Evolutionary conservation across 768 basidiomycete genomes (phyloP).

Genomic region (Baorangia bicolor): DNA sequence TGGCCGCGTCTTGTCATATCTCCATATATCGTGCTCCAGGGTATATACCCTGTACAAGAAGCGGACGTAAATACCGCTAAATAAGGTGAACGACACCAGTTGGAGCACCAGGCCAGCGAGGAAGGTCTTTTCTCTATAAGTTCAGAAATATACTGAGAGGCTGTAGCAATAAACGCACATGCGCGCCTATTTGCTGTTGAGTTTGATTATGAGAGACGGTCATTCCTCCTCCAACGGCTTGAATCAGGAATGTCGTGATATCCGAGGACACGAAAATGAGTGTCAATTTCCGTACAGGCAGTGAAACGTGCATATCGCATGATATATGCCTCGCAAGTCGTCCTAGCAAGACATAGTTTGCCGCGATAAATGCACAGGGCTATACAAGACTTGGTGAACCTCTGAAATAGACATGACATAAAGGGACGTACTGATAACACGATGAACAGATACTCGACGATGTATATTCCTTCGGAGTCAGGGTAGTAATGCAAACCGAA

Average conservation of each 20-base stretch:
- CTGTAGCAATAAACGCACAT: constrained; percentile 28
- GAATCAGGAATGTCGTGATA: constrained; percentile 63
- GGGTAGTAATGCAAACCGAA: constrained; percentile 55
- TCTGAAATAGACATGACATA: constrained; percentile 4
- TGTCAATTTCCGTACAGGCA: constrained; percentile 51
- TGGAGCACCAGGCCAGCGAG: constrained; percentile 58
- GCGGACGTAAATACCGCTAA: constrained; percentile 44
- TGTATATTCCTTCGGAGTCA: constrained; percentile 52
- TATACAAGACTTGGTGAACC: constrained; percentile 17
- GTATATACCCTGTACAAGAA: constrained; percentile 51
- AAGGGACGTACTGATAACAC: constrained; percentile 47
- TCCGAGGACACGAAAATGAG: constrained; percentile 61
- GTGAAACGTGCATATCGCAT: constrained; percentile 46
- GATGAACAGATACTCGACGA: constrained; percentile 57
- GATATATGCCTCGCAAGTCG: constrained; percentile 52
- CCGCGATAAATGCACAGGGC: constrained; percentile 76
- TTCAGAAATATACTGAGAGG: constrained; percentile 26
- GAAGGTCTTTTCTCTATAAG: constrained; percentile 55
- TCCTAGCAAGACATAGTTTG: constrained; percentile 66
- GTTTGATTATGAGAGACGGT: neutral
- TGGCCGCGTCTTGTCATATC: constrained; percentile 32
- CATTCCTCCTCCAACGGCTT: constrained; percentile 37
- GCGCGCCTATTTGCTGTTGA: constrained; percentile 33
- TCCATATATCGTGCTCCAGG: constrained; percentile 36
- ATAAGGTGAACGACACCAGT: constrained; percentile 50